Percentiles rank a stretch among this genome's conserved stretches.
Conservation (phyloP, 2,329 filamentous ascomycete species). For the Colletotrichum sp. region DNA sequence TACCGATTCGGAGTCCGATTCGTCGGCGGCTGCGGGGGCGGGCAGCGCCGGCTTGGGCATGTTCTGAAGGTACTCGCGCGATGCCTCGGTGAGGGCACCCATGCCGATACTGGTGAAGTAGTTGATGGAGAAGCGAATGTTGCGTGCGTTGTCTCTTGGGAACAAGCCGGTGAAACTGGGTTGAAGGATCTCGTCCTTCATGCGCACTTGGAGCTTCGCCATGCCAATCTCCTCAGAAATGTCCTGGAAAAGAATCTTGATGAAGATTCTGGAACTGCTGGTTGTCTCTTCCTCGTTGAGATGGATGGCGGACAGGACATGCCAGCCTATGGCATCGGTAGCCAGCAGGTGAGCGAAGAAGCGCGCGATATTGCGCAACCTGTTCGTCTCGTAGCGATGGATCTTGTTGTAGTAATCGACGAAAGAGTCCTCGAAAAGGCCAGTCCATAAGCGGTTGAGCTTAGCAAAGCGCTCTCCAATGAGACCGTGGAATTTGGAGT, state of each 20-base stretch:
- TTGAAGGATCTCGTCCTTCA: constrained; percentile 80
- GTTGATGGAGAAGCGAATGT: constrained; percentile 97
- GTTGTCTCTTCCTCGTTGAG: constrained; percentile 98
- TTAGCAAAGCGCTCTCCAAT: constrained; percentile 96
- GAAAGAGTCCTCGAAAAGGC: constrained; percentile 90
- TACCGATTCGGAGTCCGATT: constrained; percentile 73
- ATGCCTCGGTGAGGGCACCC: constrained; percentile 91
- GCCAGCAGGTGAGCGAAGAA: constrained; percentile 93
- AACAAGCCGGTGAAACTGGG: constrained; percentile 86
- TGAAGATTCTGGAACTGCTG: constrained; percentile 94
- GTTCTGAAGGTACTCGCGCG: constrained; percentile 90
- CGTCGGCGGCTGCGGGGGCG: constrained; percentile 61
- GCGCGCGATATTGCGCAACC: constrained; percentile 90
- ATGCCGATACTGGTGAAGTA: constrained; percentile 99
- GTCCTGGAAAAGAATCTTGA: constrained; percentile 97
- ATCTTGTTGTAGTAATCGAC: constrained; percentile 96
- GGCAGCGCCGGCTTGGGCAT: constrained; percentile 84
- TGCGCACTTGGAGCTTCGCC: constrained; percentile 74
- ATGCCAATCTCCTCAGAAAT: constrained; percentile 87
- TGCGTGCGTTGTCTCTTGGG: constrained; percentile 85
- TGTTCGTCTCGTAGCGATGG: constrained; percentile 95
- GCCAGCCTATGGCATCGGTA: constrained; percentile 90
- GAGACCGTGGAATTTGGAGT: constrained; percentile 95
- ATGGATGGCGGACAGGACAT: constrained; percentile 82
- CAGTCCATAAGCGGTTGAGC: constrained; percentile 92